Evolutionary conservation across 2,329 filamentous ascomycete genomes (phyloP).

Genomic region (Trematosphaeria pertusa): DNA sequence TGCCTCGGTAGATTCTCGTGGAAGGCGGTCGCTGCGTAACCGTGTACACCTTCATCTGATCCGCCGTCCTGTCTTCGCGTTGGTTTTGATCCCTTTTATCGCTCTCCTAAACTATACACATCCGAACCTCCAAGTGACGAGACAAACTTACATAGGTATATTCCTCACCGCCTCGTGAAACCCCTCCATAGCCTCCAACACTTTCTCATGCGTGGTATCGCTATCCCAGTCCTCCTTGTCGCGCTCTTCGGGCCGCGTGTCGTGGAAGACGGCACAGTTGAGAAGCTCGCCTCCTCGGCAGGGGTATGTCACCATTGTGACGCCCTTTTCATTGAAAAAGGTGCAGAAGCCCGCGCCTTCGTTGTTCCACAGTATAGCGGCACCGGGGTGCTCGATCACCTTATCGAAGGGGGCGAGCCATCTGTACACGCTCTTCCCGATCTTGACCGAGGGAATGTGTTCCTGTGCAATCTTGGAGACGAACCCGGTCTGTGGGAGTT

Average conservation of each 20-base stretch:
- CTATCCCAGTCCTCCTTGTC: slow-evolving; percentile 16
- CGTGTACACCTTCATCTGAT: slow-evolving; percentile 20
- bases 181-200: slow-evolving; percentile 12
- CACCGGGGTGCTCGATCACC: slow-evolving; percentile 11
- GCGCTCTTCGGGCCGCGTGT: slow-evolving; percentile 15
- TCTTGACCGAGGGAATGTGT: slow-evolving; percentile 14
- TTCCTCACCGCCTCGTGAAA: slow-evolving; percentile 5
- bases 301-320: slow-evolving; percentile 21
- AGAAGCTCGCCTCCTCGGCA: slow-evolving; percentile 15
- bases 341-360: slow-evolving; percentile 13
- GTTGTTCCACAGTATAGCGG: slow-evolving; percentile 8
- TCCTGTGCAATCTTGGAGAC: slow-evolving; percentile 12
- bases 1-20: slow-evolving; percentile 2
- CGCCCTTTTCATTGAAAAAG: slow-evolving; percentile 7
- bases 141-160: too few relatives aligned
- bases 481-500: slow-evolving; percentile 8
- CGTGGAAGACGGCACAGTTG: slow-evolving; percentile 24
- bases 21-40: slow-evolving; percentile 19
- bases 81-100: too few relatives aligned
- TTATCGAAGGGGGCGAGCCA: slow-evolving; percentile 19
- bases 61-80: too few relatives aligned
- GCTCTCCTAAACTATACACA: too few relatives aligned
- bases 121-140: too few relatives aligned
- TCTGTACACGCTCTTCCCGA: slow-evolving; percentile 19
- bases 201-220: slow-evolving; percentile 10